A percentile compares a stretch with the other conserved stretches of the same genome.
Evolutionary conservation across 352 stramenopile species (phyloP).

Genomic region (Stramenopiles sp.): DNA sequence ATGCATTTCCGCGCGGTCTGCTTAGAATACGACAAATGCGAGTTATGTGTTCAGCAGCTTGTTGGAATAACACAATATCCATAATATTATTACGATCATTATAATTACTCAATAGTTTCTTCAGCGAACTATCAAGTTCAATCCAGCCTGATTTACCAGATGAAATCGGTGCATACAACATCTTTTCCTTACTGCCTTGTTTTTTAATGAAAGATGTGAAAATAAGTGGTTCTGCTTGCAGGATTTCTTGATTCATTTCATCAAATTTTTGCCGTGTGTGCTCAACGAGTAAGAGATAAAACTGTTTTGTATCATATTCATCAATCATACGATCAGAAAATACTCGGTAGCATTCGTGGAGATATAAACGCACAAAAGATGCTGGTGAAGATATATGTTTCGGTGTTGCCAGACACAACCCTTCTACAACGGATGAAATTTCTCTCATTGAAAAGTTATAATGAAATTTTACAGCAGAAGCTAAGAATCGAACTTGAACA

Average conservation of each 20-base stretch:
- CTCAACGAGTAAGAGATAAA: constrained; percentile 49
- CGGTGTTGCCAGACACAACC: constrained; percentile 28
- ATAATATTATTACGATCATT: constrained; percentile 81
- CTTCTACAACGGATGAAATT: constrained; percentile 75
- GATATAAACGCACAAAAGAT: constrained; percentile 53
- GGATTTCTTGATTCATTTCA: constrained; percentile 36
- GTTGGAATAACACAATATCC: constrained; percentile 78
- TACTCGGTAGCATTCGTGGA: constrained; percentile 80
- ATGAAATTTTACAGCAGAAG: constrained; percentile 76
- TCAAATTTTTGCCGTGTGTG: constrained; percentile 55
- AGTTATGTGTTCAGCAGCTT: constrained; percentile 72
- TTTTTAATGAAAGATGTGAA: constrained; percentile 63
- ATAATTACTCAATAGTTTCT: constrained; percentile 48
- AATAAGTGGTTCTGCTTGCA: constrained; percentile 32
- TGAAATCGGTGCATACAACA: constrained; percentile 8
- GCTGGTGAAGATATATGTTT: constrained; percentile 49
- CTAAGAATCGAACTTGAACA: constrained; percentile 48
- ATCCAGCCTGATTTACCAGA: constrained; percentile 8
- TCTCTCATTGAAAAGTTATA: constrained; percentile 90
- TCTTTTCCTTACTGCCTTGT: constrained; percentile 24
- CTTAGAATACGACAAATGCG: constrained; percentile 59
- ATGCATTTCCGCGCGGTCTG: constrained; percentile 30
- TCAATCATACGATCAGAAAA: constrained; percentile 81
- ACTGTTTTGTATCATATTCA: constrained; percentile 58
- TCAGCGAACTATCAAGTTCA: constrained; percentile 14